phyloP scores from a whole-genome alignment of 495 filamentous ascomycete genomes.

The Xylona heveae region DNA sequence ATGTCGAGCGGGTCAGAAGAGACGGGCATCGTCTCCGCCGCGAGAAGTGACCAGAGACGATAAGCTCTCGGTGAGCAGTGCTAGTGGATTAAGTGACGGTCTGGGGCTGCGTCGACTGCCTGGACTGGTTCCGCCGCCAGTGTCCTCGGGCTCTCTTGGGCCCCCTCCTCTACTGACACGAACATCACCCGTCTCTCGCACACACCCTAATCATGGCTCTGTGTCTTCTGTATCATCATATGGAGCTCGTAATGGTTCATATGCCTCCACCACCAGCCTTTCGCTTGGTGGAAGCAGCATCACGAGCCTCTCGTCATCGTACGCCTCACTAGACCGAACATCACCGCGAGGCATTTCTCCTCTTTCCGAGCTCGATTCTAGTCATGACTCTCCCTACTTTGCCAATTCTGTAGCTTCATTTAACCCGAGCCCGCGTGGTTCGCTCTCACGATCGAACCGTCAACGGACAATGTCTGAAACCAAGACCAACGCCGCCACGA shows the following conservation, averaged over 20 bases:
- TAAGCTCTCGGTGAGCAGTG: slow-evolving; percentile 29
- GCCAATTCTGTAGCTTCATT: slow-evolving; percentile 33
- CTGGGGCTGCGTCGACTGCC: slow-evolving; percentile 14
- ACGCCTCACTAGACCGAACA: slow-evolving; percentile 44
- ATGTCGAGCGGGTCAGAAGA: slow-evolving; percentile 43
- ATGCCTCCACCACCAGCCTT: slow-evolving; percentile 40
- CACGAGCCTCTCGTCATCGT: slow-evolving; percentile 49
- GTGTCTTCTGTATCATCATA: slow-evolving; percentile 52
- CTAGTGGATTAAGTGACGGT: slow-evolving; percentile 22
- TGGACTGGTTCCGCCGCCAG: slow-evolving; percentile 45
- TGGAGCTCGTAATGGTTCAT: slow-evolving; percentile 51
- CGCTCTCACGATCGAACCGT: neutral
- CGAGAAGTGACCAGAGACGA: slow-evolving; percentile 32
- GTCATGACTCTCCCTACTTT: slow-evolving; percentile 35
- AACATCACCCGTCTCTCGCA: slow-evolving; percentile 32
- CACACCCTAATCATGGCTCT: slow-evolving; percentile 39
- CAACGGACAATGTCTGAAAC: too few species aligned
- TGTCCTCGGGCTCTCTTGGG: slow-evolving; percentile 6
- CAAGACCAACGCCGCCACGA: too few species aligned
- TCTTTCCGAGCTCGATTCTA: slow-evolving; percentile 27
- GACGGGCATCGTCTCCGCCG: slow-evolving; percentile 62
- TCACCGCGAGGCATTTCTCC: slow-evolving; percentile 60
- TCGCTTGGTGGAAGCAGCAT: slow-evolving; percentile 49
- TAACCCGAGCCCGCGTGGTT: slow-evolving; percentile 31
- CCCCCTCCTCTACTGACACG: slow-evolving; percentile 34